phyloP scores from a whole-genome alignment of 495 filamentous ascomycete species.

The Podospora anserina region DNA sequence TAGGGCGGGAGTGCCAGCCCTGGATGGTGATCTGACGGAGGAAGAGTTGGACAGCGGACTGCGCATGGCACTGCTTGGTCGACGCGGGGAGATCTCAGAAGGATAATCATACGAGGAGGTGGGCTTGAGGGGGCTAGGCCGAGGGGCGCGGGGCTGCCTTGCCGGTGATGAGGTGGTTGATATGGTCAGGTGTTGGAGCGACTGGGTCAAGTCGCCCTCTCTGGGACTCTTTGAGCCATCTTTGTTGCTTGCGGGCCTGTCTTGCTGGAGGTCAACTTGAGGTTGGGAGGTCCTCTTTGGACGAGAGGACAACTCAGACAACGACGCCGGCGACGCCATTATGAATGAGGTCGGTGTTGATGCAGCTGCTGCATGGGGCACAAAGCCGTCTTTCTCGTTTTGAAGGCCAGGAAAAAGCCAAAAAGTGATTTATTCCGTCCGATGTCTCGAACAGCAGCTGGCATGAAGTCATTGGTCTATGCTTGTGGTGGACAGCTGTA shows the following conservation, averaged over 20 bases:
- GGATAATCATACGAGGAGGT: conserved; percentile 15
- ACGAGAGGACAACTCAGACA: conserved; percentile 1
- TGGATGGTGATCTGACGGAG: conserved; percentile 38
- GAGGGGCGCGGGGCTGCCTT: conserved; percentile 26
- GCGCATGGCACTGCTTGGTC: conserved; percentile 40
- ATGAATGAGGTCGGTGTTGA: conserved; percentile 3
- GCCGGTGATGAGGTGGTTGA: conserved; percentile 28
- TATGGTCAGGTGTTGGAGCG: conserved; percentile 43
- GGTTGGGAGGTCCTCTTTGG: neutral
- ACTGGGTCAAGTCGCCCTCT: conserved; percentile 37
- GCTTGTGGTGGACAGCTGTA: conserved; percentile 8
- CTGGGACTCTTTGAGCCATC: conserved; percentile 14
- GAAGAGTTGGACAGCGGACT: conserved; percentile 50
- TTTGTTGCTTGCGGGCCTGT: conserved; percentile 10
- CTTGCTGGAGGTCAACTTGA: conserved; percentile 8
- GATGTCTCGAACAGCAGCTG: neutral
- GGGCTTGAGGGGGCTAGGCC: conserved; percentile 28
- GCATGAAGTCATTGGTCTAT: conserved; percentile 20
- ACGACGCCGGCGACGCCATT: conserved; percentile 3
- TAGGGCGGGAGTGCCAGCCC: conserved; percentile 48
- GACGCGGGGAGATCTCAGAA: conserved; percentile 28
- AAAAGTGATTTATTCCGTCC: neutral
- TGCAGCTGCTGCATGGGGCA: neutral
- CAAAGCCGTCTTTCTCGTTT: neutral
- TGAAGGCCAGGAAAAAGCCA: neutral